These are phyloP conservation scores for Mrakia gelida DNA, from an alignment of 768 basidiomycete genomes.

Conservation along the genomic window DNA sequence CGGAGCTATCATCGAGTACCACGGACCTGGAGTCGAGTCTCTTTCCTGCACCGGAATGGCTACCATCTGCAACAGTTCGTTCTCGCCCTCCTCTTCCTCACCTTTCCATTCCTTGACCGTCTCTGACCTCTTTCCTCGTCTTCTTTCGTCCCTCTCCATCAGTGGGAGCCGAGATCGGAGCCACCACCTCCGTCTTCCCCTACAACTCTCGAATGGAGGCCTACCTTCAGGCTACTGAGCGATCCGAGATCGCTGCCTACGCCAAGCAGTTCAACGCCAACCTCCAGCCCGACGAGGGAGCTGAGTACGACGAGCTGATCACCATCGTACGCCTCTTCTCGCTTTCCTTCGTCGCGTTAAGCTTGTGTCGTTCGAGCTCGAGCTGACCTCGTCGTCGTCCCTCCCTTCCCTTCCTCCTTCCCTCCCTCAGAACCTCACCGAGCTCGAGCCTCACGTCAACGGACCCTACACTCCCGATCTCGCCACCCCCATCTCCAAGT, in stretches of 20 bases:
- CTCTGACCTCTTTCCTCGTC: not conserved
- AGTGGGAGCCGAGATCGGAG: slow-evolving; percentile 98
- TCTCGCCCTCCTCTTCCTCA: slow-evolving; percentile 47
- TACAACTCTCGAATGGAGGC: slow-evolving; percentile 91
- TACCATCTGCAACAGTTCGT: slow-evolving; percentile 73
- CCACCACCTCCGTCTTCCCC: slow-evolving; percentile 97
- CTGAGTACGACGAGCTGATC: slow-evolving; percentile 89
- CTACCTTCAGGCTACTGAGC: slow-evolving; percentile 94
- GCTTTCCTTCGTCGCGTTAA: not conserved
- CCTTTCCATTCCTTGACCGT: not conserved
- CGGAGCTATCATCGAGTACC: slow-evolving; percentile 96
- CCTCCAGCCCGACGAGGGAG: slow-evolving; percentile 76
- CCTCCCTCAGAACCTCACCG: slow-evolving; percentile 71
- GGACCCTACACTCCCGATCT: slow-evolving; percentile 99
- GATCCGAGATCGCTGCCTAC: slow-evolving; percentile 76
- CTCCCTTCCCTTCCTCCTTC: slow-evolving; percentile 12
- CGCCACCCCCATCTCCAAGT: slow-evolving; percentile 95
- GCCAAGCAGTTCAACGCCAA: slow-evolving; percentile 86
- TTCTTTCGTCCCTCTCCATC: not conserved
- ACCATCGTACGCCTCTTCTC: slow-evolving; percentile 64
- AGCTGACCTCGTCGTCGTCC: slow-evolving; percentile 3
- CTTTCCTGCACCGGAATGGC: slow-evolving; percentile 99
- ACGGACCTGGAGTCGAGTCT: slow-evolving; percentile 87
- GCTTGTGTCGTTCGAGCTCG: not conserved
- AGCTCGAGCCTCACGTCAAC: slow-evolving; percentile 98